These are phyloP conservation scores for Rosa multiflora DNA, from an alignment of 306 rosid genomes.

Conservation along the genomic window DNA sequence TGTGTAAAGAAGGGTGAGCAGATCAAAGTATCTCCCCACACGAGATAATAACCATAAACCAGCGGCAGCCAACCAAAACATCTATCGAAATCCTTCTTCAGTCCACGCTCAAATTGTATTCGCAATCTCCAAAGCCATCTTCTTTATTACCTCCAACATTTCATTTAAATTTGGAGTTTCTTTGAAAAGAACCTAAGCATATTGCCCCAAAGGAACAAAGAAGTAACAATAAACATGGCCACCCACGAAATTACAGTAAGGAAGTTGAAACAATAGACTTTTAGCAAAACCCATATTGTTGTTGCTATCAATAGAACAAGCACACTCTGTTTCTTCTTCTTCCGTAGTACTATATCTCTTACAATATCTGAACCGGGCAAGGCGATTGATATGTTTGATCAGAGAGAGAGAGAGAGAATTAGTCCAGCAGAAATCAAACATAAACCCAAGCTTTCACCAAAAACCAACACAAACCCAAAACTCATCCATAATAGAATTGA, in stretches of 20 bases:
- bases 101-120: conserved; percentile 22
- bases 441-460: no score
- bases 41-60: conserved; percentile 45
- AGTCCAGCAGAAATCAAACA: no score
- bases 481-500: no score
- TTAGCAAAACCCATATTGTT: conserved; percentile 51
- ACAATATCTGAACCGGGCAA: conserved; percentile 24
- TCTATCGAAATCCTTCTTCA: conserved; percentile 46
- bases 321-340: conserved; percentile 39
- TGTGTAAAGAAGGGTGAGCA: conserved; percentile 45
- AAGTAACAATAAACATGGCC: conserved; percentile 36
- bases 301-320: conserved; percentile 41
- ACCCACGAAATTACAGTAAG: conserved; percentile 53
- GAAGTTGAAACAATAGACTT: conserved; percentile 54
- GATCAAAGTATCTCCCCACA: conserved; percentile 38
- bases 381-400: no score
- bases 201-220: conserved; percentile 53
- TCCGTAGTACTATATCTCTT: conserved; percentile 54
- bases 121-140: conserved; percentile 28
- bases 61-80: conserved; percentile 36
- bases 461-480: no score
- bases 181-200: conserved; percentile 50
- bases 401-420: no score
- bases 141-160: conserved; percentile 36
- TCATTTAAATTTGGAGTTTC: conserved; percentile 33